phyloP scores from a whole-genome alignment of 768 basidiomycete genomes.

The Mycena polygramma region DNA sequence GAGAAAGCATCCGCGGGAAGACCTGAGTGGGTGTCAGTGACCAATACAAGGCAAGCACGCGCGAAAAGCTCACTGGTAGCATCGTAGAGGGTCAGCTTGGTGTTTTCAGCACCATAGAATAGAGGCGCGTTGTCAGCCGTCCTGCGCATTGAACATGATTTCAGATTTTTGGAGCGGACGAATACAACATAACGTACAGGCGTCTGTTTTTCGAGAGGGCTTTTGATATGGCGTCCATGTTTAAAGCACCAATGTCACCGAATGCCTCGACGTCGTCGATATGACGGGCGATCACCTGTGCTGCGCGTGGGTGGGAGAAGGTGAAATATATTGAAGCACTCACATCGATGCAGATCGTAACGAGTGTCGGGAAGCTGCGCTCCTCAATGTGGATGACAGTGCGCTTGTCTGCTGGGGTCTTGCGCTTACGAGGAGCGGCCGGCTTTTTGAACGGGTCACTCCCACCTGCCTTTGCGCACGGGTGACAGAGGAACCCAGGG shows the following conservation, averaged over 20 bases:
- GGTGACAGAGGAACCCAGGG: slow-evolving; percentile 86
- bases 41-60: background rate
- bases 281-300: slow-evolving; percentile 83
- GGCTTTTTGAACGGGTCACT: slow-evolving; percentile 90
- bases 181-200: slow-evolving; percentile 68
- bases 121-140: slow-evolving; percentile 84
- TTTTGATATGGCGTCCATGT: slow-evolving; percentile 87
- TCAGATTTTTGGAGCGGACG: slow-evolving; percentile 13
- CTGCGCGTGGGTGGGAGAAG: background rate
- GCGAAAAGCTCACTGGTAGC: slow-evolving; percentile 79
- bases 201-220: slow-evolving; percentile 85
- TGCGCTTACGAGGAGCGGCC: slow-evolving; percentile 70
- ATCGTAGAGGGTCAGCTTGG: slow-evolving; percentile 83
- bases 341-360: slow-evolving; percentile 86
- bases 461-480: slow-evolving; percentile 84
- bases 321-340: slow-evolving; percentile 29
- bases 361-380: slow-evolving; percentile 76
- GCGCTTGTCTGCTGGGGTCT: slow-evolving; percentile 73
- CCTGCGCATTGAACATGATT: slow-evolving; percentile 52
- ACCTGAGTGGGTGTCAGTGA: slow-evolving; percentile 55
- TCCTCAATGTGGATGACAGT: slow-evolving; percentile 79
- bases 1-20: slow-evolving; percentile 76
- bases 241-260: slow-evolving; percentile 89
- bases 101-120: slow-evolving; percentile 84
- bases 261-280: slow-evolving; percentile 92